Percentiles rank a stretch among this genome's conserved stretches.
phyloP scores from a whole-genome alignment of 2,329 filamentous ascomycete species.

The Boeremia exigua region DNA sequence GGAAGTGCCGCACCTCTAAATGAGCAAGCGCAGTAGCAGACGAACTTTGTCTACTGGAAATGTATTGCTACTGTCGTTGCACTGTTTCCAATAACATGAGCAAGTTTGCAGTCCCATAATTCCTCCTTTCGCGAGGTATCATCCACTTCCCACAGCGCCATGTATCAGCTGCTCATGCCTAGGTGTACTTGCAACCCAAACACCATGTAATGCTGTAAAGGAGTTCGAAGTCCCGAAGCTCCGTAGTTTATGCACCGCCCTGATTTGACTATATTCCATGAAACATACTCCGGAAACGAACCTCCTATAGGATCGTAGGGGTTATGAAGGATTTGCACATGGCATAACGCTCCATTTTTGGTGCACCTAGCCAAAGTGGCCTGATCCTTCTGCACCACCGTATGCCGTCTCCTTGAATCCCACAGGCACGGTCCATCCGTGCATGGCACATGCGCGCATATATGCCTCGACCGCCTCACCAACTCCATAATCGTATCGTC shows the following conservation, averaged over 20 bases:
- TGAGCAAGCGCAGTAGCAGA: neutral
- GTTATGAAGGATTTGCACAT: neutral
- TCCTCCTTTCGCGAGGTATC: neutral
- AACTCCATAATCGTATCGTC: slow-evolving; percentile 65
- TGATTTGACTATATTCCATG: neutral
- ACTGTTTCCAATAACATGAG: neutral
- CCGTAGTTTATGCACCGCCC: too few species aligned
- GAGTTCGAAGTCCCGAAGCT: neutral
- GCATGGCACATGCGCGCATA: slow-evolving; percentile 67
- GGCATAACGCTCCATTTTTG: neutral
- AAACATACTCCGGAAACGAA: neutral
- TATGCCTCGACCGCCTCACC: slow-evolving; percentile 77
- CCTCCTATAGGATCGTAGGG: neutral
- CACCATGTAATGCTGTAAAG: neutral
- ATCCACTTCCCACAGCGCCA: neutral
- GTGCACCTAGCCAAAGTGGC: neutral
- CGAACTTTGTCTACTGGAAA: neutral
- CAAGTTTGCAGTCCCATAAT: neutral
- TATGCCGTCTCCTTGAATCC: slow-evolving; percentile 62
- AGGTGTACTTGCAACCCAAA: neutral
- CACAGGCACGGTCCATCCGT: slow-evolving; percentile 75
- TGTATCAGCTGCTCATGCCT: neutral
- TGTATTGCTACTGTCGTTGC: neutral
- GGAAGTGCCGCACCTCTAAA: slow-evolving; percentile 19
- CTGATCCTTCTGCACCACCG: slow-evolving; percentile 26